Evolutionary conservation across 2,329 filamentous ascomycete genomes (phyloP), one percentile per base, ranked within the genome.

Genomic region (Aspergillus puulaauensis): DNA sequence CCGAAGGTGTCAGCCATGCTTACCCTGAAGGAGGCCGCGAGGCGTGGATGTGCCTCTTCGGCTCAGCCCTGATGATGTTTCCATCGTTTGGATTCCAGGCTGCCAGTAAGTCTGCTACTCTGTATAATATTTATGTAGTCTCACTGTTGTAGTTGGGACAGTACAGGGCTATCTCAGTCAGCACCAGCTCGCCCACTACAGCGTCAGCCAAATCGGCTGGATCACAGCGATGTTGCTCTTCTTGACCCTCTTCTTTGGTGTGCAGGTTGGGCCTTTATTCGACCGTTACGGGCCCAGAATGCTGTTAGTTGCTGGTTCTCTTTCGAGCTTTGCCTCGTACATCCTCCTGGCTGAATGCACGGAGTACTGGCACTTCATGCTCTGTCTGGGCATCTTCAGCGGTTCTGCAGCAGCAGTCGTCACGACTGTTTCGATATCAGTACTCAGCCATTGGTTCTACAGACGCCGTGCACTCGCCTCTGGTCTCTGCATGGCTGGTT

Each of bases 211-310:
- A 41, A 73, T 83, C 0, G 80, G 79, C 19, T 83, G 80, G 80
- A 82, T 82, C 52, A 75, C 76, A 1, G 77, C 79, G 1, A 60
- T 81, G 4, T 76, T 80, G 35, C 73, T 77, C 5, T 81, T 80
- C 46, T 62, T 82, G 1, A 72, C 75, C 0, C 65, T 82, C 0
- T 72, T 79, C 14, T 69, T 80, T 2, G 79, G 77, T 4, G 75
- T 82, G 4, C 79, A 80, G 62, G 73, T 80, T 7, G 80, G 80
- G 0, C 80, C 80, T 1, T 57, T 82, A 3, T 79, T 82, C 56
- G 80, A 82, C 56, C 71, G 72, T 0, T 78, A 81, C 40, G 81
- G 80, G 0, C 77, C 80, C 0, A 70, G 73, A 6, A 57, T 74
- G 23, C 68, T 82, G 14, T 67, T 75, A 0, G 64, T 77, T 3